Base-by-base conservation (phyloP, 2,329 filamentous ascomycete species). In the Fusarium torulosum region DNA sequence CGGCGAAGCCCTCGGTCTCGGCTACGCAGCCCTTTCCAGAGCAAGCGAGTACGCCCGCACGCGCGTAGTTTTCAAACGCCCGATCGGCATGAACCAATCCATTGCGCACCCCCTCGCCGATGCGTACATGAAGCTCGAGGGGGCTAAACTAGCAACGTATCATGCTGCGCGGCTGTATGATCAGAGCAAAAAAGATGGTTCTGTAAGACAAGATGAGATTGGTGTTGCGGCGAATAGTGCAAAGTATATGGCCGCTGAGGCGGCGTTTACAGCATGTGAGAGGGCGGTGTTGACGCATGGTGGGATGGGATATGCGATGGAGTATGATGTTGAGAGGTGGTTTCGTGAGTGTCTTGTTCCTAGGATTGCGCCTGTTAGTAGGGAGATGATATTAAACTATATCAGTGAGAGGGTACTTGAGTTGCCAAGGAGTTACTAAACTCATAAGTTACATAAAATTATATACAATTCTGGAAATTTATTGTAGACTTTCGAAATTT, bases 331-430 rank as follows among this genome's bases (percentile, higher is more conserved):
- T 13, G 88, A 91, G 75, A 79, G 88, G 43, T 90, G 86, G 78
- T 80, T 90, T 59, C 78, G 88, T n/a, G 89, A 90, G 74, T 86
- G 86, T 53, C 81, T 90, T 58, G 85, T 91, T 38, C 88, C 88
- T 4, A 78, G 89, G 11, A 88, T 91, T 52, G 88, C 88, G 11
- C 88, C 88, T 0, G 84, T 91, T 0, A 89, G 86, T 57, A 77
- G 88, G 66, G 91, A 93, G 79, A 93, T 93, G 91, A 91, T 93
- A 52, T 79, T 91, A 81, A 93, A 92, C 68, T 92, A 88, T 75
- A 85, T 93, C 14, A 83, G 85, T 4, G 90, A 92, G 75, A 91
- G 87, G 78, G 90, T 87, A 0, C 76, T 93, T n/a, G 79, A 83
- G 5, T 71, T 93, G 25, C 91, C 90, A 2, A 81, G 88, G 59